phyloP scores from a whole-genome alignment of 1,139 yeast species.

The Magnusiomyces paraingens region DNA sequence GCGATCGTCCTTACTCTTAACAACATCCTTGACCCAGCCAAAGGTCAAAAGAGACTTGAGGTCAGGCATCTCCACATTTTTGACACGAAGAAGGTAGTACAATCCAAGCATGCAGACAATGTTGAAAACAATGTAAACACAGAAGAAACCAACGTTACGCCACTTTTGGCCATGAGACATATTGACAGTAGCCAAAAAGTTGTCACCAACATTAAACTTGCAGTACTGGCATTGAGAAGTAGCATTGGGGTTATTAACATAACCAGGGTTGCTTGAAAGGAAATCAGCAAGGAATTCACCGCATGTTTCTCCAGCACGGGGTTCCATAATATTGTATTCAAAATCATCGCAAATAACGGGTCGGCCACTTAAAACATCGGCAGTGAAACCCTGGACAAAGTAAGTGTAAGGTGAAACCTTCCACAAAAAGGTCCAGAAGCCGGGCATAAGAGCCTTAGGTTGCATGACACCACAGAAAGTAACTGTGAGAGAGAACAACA shows the following conservation, averaged over 20 bases:
- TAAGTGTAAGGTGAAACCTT: slow-evolving; percentile 51
- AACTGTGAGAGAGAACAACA: slow-evolving; percentile 43
- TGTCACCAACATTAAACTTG: slow-evolving; percentile 39
- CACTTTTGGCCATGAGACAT: slow-evolving; percentile 44
- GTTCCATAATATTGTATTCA: slow-evolving; percentile 45
- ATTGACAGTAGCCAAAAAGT: slow-evolving; percentile 38
- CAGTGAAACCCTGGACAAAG: slow-evolving; percentile 43
- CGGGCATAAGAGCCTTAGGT: slow-evolving; percentile 43
- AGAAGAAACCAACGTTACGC: slow-evolving; percentile 60
- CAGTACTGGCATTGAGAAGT: slow-evolving; percentile 44
- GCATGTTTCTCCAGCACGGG: slow-evolving; percentile 47
- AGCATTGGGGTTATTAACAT: slow-evolving; percentile 38
- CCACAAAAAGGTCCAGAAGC: slow-evolving; percentile 56
- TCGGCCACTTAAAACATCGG: slow-evolving; percentile 40
- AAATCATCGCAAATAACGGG: slow-evolving; percentile 40
- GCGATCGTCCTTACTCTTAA: no score
- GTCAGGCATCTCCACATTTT: slow-evolving; percentile 8
- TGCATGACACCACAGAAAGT: slow-evolving; percentile 57
- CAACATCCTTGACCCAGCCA: background rate
- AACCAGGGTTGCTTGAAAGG: slow-evolving; percentile 38
- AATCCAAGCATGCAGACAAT: slow-evolving; percentile 40
- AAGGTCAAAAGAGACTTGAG: background rate
- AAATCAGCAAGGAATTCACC: slow-evolving; percentile 38
- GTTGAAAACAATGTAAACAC: slow-evolving; percentile 53
- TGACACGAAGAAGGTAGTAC: slow-evolving; percentile 32